A percentile compares a stretch with the other conserved stretches of the same genome.
These are phyloP conservation scores for Amphirosellinia nigrospora DNA, from an alignment of 495 filamentous ascomycete genomes.

Conservation along the genomic window DNA sequence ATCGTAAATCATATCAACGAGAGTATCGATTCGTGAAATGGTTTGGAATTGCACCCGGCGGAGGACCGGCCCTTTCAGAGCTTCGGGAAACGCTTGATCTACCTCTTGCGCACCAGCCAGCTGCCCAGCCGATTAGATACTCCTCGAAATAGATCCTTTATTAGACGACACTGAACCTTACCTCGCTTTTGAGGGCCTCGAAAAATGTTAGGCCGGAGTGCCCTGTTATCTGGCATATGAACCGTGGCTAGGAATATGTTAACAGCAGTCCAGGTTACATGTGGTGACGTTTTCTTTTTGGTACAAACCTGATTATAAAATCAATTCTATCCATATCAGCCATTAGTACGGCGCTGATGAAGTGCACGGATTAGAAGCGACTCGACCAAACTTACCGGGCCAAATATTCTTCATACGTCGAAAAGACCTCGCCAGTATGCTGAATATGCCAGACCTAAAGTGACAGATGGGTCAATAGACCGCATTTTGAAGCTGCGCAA, in stretches of 20 bases:
- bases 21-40: slow-evolving; percentile 86
- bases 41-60: slow-evolving; percentile 90
- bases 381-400: slow-evolving; percentile 61
- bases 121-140: slow-evolving; percentile 53
- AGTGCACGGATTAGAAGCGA: background rate
- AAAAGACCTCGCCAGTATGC: slow-evolving; percentile 89
- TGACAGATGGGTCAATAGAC: slow-evolving; percentile 27
- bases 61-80: slow-evolving; percentile 87
- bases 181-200: slow-evolving; percentile 91
- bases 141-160: background rate
- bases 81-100: slow-evolving; percentile 88
- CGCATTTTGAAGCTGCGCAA: slow-evolving; percentile 25
- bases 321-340: slow-evolving; percentile 57
- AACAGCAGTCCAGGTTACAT: slow-evolving; percentile 21
- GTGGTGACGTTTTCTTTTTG: background rate
- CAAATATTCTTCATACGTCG: slow-evolving; percentile 86
- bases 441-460: slow-evolving; percentile 87
- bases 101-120: slow-evolving; percentile 85
- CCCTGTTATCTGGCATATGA: slow-evolving; percentile 94
- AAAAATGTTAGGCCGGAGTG: slow-evolving; percentile 94
- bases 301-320: slow-evolving; percentile 80
- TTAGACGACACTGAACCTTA: slow-evolving; percentile 53
- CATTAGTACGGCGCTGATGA: background rate
- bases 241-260: slow-evolving; percentile 66
- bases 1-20: slow-evolving; percentile 70